Conservation (phyloP, 1,139 yeast genomes). For the Candida tropicalis region DNA sequence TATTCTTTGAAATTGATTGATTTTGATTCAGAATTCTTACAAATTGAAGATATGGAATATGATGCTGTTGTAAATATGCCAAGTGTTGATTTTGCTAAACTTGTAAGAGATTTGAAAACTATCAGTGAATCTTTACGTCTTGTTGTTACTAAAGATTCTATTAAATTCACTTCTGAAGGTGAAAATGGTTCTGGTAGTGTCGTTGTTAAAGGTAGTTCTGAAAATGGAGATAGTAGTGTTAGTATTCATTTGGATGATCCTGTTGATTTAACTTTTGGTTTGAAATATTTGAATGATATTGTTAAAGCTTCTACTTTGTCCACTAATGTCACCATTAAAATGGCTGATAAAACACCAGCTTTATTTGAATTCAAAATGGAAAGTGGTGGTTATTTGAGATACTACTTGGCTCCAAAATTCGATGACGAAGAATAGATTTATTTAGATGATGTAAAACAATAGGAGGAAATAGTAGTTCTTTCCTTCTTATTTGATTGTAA, state of each 20-base stretch:
- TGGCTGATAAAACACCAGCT: constrained; percentile 93
- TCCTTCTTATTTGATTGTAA: background rate
- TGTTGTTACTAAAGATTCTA: constrained; percentile 87
- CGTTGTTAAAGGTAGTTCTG: constrained; percentile 81
- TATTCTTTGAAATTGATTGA: constrained; percentile 93
- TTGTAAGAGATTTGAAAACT: constrained; percentile 84
- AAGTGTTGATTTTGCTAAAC: constrained; percentile 82
- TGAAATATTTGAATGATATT: constrained; percentile 86
- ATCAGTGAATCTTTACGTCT: constrained; percentile 87
- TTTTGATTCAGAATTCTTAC: constrained; percentile 91
- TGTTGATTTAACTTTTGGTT: constrained; percentile 86
- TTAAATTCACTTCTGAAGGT: constrained; percentile 89
- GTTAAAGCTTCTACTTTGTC: constrained; percentile 88
- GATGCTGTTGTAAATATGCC: constrained; percentile 89
- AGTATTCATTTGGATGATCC: constrained; percentile 83
- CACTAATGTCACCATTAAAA: constrained; percentile 73
- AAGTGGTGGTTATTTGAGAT: constrained; percentile 87
- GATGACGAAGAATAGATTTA: constrained; percentile 74
- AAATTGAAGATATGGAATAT: constrained; percentile 92
- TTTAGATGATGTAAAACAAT: too few species aligned
- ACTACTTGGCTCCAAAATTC: constrained; percentile 96
- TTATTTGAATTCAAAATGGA: constrained; percentile 90
- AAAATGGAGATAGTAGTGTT: constrained; percentile 74
- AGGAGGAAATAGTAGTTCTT: background rate
- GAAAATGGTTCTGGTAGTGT: constrained; percentile 90